Conservation (phyloP, 495 filamentous ascomycete species). For the Annulohypoxylon moriforme region DNA sequence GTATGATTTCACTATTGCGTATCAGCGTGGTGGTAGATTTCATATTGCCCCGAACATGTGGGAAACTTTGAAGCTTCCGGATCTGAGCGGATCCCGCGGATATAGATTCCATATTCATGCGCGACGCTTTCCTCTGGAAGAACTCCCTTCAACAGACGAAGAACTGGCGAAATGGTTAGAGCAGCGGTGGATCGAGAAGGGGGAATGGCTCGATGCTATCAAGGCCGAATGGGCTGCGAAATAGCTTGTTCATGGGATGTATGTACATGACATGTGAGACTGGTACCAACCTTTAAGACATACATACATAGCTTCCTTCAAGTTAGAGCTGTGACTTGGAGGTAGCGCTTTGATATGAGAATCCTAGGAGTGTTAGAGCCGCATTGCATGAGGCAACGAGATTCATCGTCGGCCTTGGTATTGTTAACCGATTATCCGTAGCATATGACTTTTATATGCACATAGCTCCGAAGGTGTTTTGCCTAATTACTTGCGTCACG, state of each 20-base stretch:
- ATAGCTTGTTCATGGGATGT: slow-evolving; percentile 1
- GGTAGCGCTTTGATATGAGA: slow-evolving; percentile 31
- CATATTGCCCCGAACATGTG: slow-evolving; percentile 63
- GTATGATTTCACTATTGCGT: slow-evolving; percentile 69
- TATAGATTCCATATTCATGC: slow-evolving; percentile 65
- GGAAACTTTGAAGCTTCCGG: slow-evolving; percentile 57
- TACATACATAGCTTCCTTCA: background rate
- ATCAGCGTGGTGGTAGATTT: slow-evolving; percentile 59
- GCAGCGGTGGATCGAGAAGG: slow-evolving; percentile 65
- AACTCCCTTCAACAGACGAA: slow-evolving; percentile 60
- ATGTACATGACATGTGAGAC: slow-evolving; percentile 3
- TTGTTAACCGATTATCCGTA: slow-evolving; percentile 28
- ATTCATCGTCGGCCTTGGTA: slow-evolving; percentile 23
- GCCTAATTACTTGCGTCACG: slow-evolving; percentile 39
- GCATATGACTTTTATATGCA: slow-evolving; percentile 14
- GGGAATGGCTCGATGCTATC: slow-evolving; percentile 60
- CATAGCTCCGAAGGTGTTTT: slow-evolving; percentile 23
- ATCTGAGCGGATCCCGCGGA: slow-evolving; percentile 51
- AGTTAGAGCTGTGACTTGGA: slow-evolving; percentile 10
- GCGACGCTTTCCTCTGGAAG: slow-evolving; percentile 57
- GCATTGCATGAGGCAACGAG: slow-evolving; percentile 22
- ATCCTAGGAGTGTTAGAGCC: slow-evolving; percentile 22
- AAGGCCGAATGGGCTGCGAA: slow-evolving; percentile 39
- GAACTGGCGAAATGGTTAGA: slow-evolving; percentile 64
- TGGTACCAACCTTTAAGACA: background rate